These are phyloP conservation scores for Tillandsia fasciculata DNA, from an alignment of 176 grass and related monocot species.

Conservation along the genomic window DNA sequence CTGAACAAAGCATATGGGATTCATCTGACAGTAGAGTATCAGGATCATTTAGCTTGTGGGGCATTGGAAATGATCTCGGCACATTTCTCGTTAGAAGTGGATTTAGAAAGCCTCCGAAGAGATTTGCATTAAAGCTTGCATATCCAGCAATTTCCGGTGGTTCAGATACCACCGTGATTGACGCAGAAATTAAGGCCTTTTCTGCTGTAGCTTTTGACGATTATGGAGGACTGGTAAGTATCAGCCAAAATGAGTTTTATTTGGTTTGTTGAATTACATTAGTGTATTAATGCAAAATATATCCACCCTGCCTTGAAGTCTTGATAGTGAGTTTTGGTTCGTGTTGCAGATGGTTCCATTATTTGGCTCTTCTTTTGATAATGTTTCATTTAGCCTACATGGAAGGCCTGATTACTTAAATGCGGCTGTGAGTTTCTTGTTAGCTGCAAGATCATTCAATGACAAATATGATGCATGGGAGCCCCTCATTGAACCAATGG, in stretches of 20 bases:
- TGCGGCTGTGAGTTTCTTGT: constrained; percentile 68
- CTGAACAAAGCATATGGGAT: constrained; percentile 83
- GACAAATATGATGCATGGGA: constrained; percentile 91
- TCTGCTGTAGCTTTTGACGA: constrained; percentile 93
- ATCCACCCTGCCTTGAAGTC: too few relatives aligned
- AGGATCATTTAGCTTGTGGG: constrained; percentile 86
- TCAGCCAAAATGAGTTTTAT: neutral
- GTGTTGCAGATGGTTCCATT: constrained; percentile 84
- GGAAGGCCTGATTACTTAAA: constrained; percentile 67
- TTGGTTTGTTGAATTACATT: neutral
- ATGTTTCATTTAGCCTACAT: constrained; percentile 68
- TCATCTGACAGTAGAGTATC: constrained; percentile 51
- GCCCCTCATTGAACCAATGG: constrained; percentile 85
- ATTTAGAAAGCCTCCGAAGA: constrained; percentile 67
- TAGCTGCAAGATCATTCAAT: constrained; percentile 82
- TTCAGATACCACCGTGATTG: constrained; percentile 71
- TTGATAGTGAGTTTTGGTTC: too few relatives aligned
- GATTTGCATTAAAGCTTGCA: constrained; percentile 66
- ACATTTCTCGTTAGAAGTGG: constrained; percentile 93
- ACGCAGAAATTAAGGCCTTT: constrained; percentile 73
- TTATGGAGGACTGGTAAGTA: constrained; percentile 83
- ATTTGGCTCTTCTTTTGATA: constrained; percentile 63
- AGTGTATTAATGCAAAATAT: too few relatives aligned
- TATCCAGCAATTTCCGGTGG: constrained; percentile 43
- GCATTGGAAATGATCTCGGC: constrained; percentile 53